Conservation (phyloP, 2,329 filamentous ascomycete genomes). For the Aureobasidium sp. region DNA sequence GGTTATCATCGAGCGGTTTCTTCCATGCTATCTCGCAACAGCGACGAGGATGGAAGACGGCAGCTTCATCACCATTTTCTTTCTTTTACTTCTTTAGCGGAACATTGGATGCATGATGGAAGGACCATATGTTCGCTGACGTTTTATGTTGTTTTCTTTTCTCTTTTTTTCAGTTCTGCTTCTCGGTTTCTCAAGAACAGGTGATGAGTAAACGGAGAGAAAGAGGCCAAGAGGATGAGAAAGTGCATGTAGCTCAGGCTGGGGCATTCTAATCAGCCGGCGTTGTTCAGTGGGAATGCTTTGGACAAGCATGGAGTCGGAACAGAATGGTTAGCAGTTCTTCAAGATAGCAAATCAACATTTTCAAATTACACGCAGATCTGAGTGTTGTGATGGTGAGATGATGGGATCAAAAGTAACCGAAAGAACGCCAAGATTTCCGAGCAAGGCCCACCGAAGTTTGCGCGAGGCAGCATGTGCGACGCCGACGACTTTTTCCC, state of each 20-base stretch:
- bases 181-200: neutral
- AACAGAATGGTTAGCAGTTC: neutral
- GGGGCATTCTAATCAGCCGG: neutral
- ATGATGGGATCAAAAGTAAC: neutral
- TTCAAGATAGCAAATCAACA: neutral
- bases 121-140: neutral
- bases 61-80: neutral
- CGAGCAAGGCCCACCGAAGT: constrained; percentile 1
- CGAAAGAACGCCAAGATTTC: constrained; percentile 17
- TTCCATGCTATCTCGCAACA: neutral
- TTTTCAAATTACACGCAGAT: neutral
- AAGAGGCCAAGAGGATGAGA: neutral
- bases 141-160: too few relatives aligned
- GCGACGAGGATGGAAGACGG: neutral
- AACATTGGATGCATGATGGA: constrained; percentile 5
- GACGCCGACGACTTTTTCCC: constrained; percentile 10
- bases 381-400: too few relatives aligned
- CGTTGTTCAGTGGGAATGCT: neutral
- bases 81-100: neutral
- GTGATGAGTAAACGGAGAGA: neutral
- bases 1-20: neutral
- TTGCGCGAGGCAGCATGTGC: constrained; percentile 10
- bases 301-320: neutral
- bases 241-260: neutral
- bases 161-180: neutral